A percentile compares a stretch with the other conserved stretches of the same genome.
These are phyloP conservation scores for Coemansia sp. DNA, from an alignment of 192 early-diverging fungal genomes.

Conservation along the genomic window DNA sequence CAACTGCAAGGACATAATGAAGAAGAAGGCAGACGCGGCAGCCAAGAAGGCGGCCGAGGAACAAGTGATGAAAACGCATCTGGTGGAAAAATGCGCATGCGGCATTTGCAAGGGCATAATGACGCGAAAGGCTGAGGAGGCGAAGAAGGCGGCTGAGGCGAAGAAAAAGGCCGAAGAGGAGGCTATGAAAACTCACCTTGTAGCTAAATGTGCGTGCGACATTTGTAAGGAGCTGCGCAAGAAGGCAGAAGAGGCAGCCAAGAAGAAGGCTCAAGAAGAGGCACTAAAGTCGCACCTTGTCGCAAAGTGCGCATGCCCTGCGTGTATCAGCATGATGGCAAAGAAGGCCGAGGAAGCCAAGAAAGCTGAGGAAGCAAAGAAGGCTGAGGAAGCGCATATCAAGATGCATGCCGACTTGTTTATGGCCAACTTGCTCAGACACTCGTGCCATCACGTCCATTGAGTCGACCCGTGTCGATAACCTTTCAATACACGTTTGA, in stretches of 20 bases:
- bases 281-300: constrained; percentile 5
- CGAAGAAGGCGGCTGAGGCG: constrained; percentile 15
- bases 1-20: constrained; percentile 24
- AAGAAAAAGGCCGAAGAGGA: constrained; percentile 21
- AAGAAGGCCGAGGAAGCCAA: constrained; percentile 10
- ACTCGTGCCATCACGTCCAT: background rate
- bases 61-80: constrained; percentile 6
- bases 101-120: constrained; percentile 1
- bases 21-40: constrained; percentile 29
- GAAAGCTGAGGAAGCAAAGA: constrained; percentile 13
- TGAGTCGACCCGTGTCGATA: background rate
- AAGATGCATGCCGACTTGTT: constrained; percentile 25
- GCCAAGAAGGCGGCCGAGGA: constrained; percentile 22
- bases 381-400: constrained; percentile 14
- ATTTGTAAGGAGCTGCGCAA: constrained; percentile 18
- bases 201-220: constrained; percentile 28
- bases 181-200: constrained; percentile 21
- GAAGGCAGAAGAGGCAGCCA: background rate
- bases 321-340: background rate
- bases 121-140: constrained; percentile 8
- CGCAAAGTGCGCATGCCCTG: constrained; percentile 3
- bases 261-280: constrained; percentile 15
- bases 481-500: background rate
- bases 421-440: constrained; percentile 19
- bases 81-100: constrained; percentile 7